Evolutionary conservation across 208 protist species (phyloP), one percentile per base, ranked within the genome.

Genomic region (Willaertia magna): DNA sequence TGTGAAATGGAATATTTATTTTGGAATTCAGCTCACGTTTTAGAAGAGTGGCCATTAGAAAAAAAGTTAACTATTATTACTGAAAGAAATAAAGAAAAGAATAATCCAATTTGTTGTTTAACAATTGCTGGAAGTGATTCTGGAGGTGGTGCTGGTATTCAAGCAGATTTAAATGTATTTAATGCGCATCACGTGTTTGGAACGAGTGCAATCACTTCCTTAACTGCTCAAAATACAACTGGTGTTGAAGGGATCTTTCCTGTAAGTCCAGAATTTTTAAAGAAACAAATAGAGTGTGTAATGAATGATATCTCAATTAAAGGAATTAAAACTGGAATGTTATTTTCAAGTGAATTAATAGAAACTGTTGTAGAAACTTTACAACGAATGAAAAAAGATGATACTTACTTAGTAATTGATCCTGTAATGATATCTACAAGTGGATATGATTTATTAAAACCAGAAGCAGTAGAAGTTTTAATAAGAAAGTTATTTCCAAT

Each of bases 91-190:
- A 2, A 6, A 3, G 12, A 18, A 34, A 0, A 16, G 26, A 30
- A 1, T 2, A 9, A 12, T 34, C 55, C 55, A 67, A 67, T 34
- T 34, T 49, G 44, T 61, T 43, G 82, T 30, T 67, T 90, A 12
- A 90, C 88, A 26, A 88, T 89, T 52, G 88, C 88, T 18, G 88
- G 88, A 7, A 82, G 48, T 9, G 88, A 90, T 87, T 87, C 67
- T 1, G 39, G 88, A 40, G 88, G 87, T 22, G 88, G 88, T 30
- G 88, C 88, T 20, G 88, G 88, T 34, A 89, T 91, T 30, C 89
- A 91, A 86, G 89, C 89, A 0, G 89, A 90, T 84, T 67, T 91
- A 14, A 91, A 91, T 74, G 86, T 88, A 47, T 91, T 84, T 48
- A 75, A 74, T 6, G 86, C 88, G 0, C 34, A 74, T 51, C 84